phyloP scores from a whole-genome alignment of 2,329 filamentous ascomycete species.

The Pseudocercospora crystallina region DNA sequence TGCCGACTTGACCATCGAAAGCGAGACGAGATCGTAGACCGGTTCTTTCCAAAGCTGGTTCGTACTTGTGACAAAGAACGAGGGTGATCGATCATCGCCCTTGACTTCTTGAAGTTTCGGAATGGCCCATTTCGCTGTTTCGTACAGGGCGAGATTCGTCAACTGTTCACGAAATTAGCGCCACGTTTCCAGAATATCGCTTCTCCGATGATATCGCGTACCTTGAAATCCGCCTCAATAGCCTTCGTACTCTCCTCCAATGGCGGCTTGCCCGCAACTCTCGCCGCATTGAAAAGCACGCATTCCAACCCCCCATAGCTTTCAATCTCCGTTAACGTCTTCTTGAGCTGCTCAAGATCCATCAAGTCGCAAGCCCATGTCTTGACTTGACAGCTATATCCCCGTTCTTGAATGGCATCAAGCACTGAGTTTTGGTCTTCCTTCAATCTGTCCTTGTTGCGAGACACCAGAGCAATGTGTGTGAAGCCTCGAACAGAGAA shows the following conservation, averaged over 20 bases:
- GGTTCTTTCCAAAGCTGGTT: constrained; percentile 49
- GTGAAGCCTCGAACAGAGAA: constrained; percentile 48
- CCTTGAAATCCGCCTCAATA: constrained; percentile 53
- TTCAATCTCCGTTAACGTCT: constrained; percentile 45
- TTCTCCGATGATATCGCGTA: constrained; percentile 23
- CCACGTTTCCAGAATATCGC: background rate
- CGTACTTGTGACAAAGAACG: constrained; percentile 52
- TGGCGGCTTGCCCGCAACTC: constrained; percentile 45
- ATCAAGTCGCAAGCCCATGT: constrained; percentile 48
- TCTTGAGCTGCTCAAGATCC: constrained; percentile 40
- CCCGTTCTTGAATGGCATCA: constrained; percentile 33
- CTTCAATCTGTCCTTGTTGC: constrained; percentile 43
- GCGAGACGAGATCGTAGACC: constrained; percentile 47
- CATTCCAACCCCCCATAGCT: constrained; percentile 46
- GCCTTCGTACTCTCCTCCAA: constrained; percentile 46
- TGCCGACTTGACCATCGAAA: constrained; percentile 53
- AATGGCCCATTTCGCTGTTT: constrained; percentile 49
- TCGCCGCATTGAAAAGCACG: constrained; percentile 55
- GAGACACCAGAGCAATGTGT: constrained; percentile 51
- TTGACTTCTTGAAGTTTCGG: constrained; percentile 42
- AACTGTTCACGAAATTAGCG: constrained; percentile 34
- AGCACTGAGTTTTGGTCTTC: constrained; percentile 32
- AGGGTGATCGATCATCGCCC: constrained; percentile 40
- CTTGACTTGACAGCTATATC: constrained; percentile 41
- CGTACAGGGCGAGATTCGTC: constrained; percentile 50